A percentile compares a stretch with the other conserved stretches of the same genome.
Conservation (phyloP, 495 filamentous ascomycete species). For the Apodospora peruviana region DNA sequence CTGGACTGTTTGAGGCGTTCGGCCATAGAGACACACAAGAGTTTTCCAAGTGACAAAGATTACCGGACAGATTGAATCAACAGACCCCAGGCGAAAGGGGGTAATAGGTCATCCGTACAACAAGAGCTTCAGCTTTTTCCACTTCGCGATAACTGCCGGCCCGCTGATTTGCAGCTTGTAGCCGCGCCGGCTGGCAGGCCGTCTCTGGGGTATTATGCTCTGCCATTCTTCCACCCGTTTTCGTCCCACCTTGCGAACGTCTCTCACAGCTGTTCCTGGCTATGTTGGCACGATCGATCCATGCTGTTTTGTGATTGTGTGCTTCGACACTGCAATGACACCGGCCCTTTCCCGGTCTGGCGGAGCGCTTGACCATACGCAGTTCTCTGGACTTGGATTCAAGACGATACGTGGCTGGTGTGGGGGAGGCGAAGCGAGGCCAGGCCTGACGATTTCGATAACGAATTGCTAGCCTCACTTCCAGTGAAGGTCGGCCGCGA, state of each 20-base stretch:
- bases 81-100: neutral
- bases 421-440: neutral
- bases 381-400: too few species aligned
- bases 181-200: slow-evolving; percentile 12
- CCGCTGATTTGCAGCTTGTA: slow-evolving; percentile 18
- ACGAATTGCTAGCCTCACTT: slow-evolving; percentile 33
- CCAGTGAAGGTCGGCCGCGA: slow-evolving; percentile 55
- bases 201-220: slow-evolving; percentile 6
- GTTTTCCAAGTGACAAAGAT: neutral
- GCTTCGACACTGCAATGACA: too few species aligned
- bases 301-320: too few species aligned
- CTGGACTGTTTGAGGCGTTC: slow-evolving; percentile 24
- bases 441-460: too few species aligned
- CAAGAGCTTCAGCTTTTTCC: slow-evolving; percentile 3
- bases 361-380: too few species aligned
- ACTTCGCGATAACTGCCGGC: slow-evolving; percentile 11
- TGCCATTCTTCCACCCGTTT: slow-evolving; percentile 4
- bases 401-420: too few species aligned
- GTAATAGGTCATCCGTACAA: slow-evolving; percentile 1
- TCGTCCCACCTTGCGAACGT: neutral
- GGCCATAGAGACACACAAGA: neutral
- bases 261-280: neutral
- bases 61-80: neutral
- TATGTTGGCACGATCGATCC: neutral
- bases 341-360: too few species aligned